These are phyloP conservation scores for Eucalyptus decipiens DNA, from an alignment of 345 rosid species.

Conservation along the genomic window DNA sequence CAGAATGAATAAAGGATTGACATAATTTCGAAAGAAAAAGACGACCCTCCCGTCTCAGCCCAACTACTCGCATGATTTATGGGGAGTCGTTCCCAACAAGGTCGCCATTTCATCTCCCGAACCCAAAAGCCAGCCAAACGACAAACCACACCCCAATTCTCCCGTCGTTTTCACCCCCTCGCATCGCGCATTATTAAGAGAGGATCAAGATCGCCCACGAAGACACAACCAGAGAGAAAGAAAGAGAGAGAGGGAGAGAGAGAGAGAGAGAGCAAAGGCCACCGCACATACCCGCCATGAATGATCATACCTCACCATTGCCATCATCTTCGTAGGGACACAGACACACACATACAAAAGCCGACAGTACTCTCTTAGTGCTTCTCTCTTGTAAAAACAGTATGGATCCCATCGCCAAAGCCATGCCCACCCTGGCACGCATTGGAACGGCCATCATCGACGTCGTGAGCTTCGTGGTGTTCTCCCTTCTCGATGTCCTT, in stretches of 20 bases:
- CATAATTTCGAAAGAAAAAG: too few relatives aligned
- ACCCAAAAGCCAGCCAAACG: background rate
- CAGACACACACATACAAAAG: background rate
- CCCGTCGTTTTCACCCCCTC: background rate
- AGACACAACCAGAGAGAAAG: background rate
- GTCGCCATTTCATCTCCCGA: background rate
- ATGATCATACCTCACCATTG: background rate
- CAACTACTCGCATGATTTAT: background rate
- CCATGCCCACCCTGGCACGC: background rate
- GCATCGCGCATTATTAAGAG: background rate
- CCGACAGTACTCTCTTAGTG: background rate
- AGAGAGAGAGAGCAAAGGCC: background rate
- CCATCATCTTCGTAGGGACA: background rate
- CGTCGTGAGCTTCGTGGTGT: constrained; percentile 28
- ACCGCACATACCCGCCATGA: background rate
- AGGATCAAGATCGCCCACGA: background rate
- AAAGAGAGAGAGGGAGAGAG: too few relatives aligned
- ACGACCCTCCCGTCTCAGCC: too few relatives aligned
- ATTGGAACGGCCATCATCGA: constrained; percentile 1
- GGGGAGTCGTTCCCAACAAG: background rate
- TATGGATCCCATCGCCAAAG: background rate
- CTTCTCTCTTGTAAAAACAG: background rate
- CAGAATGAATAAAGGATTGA: too few relatives aligned
- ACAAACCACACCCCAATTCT: background rate
- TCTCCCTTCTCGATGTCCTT: constrained; percentile 25